Evolutionary conservation across 1,139 yeast species (phyloP).

Genomic region (Geotrichum fermentans): DNA sequence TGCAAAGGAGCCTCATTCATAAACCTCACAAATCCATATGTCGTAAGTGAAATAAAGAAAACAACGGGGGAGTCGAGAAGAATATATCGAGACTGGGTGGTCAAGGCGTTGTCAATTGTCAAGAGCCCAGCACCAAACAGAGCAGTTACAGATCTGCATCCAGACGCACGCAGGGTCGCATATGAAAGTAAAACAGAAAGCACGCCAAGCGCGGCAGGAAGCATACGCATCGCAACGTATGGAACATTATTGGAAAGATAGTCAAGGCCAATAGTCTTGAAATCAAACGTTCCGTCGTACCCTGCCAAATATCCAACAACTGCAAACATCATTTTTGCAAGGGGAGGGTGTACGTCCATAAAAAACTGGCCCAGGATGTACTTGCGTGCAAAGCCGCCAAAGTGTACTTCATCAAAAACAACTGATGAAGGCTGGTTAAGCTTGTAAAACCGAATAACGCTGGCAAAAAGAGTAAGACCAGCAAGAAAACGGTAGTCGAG

Average conservation of each 20-base stretch:
- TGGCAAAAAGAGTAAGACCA: constrained; percentile 50
- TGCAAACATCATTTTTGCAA: constrained; percentile 90
- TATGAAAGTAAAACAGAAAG: constrained; percentile 72
- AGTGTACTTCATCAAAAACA: constrained; percentile 84
- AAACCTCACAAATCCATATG: constrained; percentile 73
- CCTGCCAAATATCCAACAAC: constrained; percentile 84
- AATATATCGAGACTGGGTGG: constrained; percentile 86
- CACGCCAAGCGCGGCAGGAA: constrained; percentile 80
- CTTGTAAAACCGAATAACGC: constrained; percentile 54
- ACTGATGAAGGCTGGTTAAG: constrained; percentile 69
- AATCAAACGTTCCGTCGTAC: constrained; percentile 84
- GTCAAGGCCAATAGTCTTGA: constrained; percentile 83
- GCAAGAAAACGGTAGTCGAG: constrained; percentile 40
- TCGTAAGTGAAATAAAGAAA: constrained; percentile 84
- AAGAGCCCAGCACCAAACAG: constrained; percentile 64
- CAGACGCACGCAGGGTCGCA: constrained; percentile 78
- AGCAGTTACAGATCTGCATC: constrained; percentile 73
- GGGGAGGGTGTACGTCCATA: constrained; percentile 96
- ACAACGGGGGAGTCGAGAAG: constrained; percentile 88
- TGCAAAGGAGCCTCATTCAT: constrained; percentile 72
- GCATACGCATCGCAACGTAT: constrained; percentile 74
- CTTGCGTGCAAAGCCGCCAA: constrained; percentile 62
- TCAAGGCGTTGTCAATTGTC: constrained; percentile 76
- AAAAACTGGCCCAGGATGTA: constrained; percentile 65
- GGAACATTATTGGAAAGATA: constrained; percentile 61